Evolutionary conservation across 768 basidiomycete species (phyloP).

Genomic region (Tylopilus plumbeoviolaceoides): DNA sequence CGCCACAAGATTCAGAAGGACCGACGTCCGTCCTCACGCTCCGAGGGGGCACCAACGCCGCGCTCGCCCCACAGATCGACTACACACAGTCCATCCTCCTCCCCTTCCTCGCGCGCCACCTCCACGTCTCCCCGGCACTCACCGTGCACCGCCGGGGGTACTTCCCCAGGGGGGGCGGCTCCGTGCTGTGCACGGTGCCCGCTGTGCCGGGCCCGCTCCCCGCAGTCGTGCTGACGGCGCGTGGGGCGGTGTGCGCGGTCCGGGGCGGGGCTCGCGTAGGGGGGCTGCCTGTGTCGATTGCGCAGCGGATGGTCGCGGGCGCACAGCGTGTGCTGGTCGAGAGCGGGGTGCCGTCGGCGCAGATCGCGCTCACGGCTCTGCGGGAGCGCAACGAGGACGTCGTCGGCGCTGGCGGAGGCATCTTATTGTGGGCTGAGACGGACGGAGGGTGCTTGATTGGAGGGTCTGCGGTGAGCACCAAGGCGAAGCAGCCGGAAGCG

Average conservation of each 20-base stretch:
- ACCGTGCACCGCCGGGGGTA: conserved; percentile 59
- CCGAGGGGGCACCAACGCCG: conserved; percentile 70
- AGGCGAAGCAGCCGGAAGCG: conserved; percentile 38
- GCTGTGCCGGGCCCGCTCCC: conserved; percentile 38
- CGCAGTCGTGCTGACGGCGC: conserved; percentile 48
- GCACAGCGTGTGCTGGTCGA: conserved; percentile 43
- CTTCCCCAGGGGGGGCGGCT: conserved; percentile 70
- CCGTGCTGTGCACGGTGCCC: conserved; percentile 41
- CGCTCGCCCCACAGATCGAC: conserved; percentile 70
- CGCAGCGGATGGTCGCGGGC: conserved; percentile 52
- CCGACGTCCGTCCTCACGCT: conserved; percentile 48
- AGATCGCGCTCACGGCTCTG: conserved; percentile 38
- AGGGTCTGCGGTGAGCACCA: conserved; percentile 62
- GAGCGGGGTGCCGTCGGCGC: conserved; percentile 26
- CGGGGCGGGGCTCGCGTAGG: conserved; percentile 63
- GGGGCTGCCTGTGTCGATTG: conserved; percentile 54
- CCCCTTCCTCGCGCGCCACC: conserved; percentile 61
- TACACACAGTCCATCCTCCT: conserved; percentile 63
- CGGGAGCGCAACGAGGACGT: conserved; percentile 43
- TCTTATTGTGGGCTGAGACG: conserved; percentile 73
- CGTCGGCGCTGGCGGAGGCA: conserved; percentile 65
- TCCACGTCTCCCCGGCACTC: conserved; percentile 42
- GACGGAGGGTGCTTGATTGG: conserved; percentile 63
- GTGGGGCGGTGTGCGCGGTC: conserved; percentile 50
- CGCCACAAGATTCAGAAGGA: not conserved